A percentile compares a stretch with the other conserved stretches of the same genome.
Conservation (phyloP, 192 early-diverging fungal species). For the Phlyctochytrium planicorne region DNA sequence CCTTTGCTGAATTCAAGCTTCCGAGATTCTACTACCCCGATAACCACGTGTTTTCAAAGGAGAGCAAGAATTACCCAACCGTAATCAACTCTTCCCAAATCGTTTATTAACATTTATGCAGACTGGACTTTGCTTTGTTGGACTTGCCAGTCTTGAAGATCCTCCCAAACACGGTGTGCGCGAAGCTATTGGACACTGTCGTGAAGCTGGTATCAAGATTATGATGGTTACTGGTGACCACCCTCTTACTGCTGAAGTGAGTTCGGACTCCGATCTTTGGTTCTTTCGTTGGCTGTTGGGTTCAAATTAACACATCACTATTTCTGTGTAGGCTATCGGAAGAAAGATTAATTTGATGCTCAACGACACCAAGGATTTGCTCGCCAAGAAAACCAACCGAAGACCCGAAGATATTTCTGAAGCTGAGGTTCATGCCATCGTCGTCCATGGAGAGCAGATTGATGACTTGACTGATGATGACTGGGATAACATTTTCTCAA, state of each 20-base stretch:
- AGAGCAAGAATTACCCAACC: conserved; percentile 69
- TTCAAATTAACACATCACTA: too few relatives aligned
- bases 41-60: conserved; percentile 74
- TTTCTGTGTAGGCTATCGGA: too few relatives aligned
- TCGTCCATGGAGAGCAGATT: conserved; percentile 90
- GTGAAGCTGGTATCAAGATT: conserved; percentile 90
- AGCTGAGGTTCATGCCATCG: conserved; percentile 83
- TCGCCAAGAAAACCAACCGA: conserved; percentile 67
- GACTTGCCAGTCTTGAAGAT: conserved; percentile 88
- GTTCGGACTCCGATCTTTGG: too few relatives aligned
- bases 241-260: conserved; percentile 90
- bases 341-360: conserved; percentile 95
- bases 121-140: conserved; percentile 71
- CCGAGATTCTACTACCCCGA: conserved; percentile 69
- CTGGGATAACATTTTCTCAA: conserved; percentile 92
- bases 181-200: conserved; percentile 92
- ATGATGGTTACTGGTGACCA: conserved; percentile 99
- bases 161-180: conserved; percentile 99
- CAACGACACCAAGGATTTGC: conserved; percentile 77
- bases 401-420: conserved; percentile 65
- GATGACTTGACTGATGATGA: conserved; percentile 76
- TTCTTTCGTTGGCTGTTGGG: too few relatives aligned
- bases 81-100: conserved; percentile 22
- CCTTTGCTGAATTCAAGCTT: conserved; percentile 71
- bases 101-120: conserved; percentile 35